Conservation (phyloP, 768 basidiomycete species). For the Suillus decipiens region DNA sequence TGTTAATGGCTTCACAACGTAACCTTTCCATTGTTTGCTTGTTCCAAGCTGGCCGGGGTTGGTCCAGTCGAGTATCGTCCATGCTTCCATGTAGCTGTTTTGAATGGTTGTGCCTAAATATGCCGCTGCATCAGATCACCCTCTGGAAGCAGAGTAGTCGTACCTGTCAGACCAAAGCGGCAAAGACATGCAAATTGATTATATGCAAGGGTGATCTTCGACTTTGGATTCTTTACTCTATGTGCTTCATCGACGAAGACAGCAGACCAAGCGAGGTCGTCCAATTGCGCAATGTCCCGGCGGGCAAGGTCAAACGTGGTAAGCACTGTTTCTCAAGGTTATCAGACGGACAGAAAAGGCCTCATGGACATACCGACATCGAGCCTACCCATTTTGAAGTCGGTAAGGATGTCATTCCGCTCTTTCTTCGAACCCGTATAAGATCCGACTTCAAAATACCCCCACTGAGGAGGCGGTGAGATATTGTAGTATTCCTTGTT, state of each 20-base stretch:
- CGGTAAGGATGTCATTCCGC: slow-evolving; percentile 56
- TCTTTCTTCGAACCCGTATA: slow-evolving; percentile 58
- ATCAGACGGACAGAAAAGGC: neutral
- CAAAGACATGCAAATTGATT: slow-evolving; percentile 64
- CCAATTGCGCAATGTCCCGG: slow-evolving; percentile 66
- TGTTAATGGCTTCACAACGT: slow-evolving; percentile 66
- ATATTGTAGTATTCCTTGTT: neutral
- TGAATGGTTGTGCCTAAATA: slow-evolving; percentile 58
- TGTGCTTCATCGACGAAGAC: slow-evolving; percentile 91
- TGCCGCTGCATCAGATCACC: slow-evolving; percentile 13
- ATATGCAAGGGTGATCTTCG: slow-evolving; percentile 68
- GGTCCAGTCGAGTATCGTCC: slow-evolving; percentile 93
- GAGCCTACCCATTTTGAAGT: slow-evolving; percentile 80
- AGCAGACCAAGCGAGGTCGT: slow-evolving; percentile 69
- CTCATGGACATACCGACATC: slow-evolving; percentile 67
- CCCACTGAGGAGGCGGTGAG: slow-evolving; percentile 62
- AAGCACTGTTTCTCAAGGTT: slow-evolving; percentile 54
- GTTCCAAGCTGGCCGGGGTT: slow-evolving; percentile 79
- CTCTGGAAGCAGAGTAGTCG: too few relatives aligned
- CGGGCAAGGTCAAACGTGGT: slow-evolving; percentile 78
- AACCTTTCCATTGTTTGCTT: slow-evolving; percentile 72
- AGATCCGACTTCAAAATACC: slow-evolving; percentile 85
- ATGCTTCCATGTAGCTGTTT: slow-evolving; percentile 88
- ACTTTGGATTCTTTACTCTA: slow-evolving; percentile 76
- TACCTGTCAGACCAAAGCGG: slow-evolving; percentile 86